Conservation (phyloP, 495 filamentous ascomycete genomes). For the Podospora pseudocomata region DNA sequence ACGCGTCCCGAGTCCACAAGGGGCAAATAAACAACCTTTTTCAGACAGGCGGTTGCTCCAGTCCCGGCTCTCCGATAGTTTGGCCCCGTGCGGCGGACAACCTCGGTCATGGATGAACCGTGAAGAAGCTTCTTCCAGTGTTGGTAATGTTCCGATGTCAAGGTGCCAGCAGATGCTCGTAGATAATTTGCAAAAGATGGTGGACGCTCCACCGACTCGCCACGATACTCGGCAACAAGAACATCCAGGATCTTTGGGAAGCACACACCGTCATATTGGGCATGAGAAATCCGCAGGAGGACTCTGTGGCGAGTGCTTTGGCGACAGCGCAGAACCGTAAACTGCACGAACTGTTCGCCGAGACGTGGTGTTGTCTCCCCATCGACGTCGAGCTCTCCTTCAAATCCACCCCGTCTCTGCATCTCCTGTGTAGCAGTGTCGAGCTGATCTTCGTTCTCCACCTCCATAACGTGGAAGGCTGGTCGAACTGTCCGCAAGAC, state of each 20-base stretch:
- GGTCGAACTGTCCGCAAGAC: conserved; percentile 53
- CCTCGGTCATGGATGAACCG: conserved; percentile 45
- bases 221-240: conserved; percentile 52
- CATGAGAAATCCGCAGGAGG: conserved; percentile 61
- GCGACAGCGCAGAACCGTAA: conserved; percentile 48
- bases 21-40: conserved; percentile 19
- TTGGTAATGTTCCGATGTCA: conserved; percentile 34
- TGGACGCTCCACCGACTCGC: conserved; percentile 40
- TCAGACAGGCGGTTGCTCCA: conserved; percentile 7
- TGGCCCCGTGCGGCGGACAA: conserved; percentile 20
- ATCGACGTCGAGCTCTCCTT: conserved; percentile 15
- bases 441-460: conserved; percentile 46
- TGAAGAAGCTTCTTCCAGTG: conserved; percentile 53
- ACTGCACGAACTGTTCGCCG: conserved; percentile 55
- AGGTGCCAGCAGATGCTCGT: conserved; percentile 44
- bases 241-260: conserved; percentile 54
- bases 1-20: conserved; percentile 33
- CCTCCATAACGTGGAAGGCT: conserved; percentile 48
- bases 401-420: neutral
- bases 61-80: conserved; percentile 2
- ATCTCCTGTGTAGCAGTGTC: conserved; percentile 20
- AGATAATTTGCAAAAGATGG: conserved; percentile 55
- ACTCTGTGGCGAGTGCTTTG: conserved; percentile 49
- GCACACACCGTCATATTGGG: conserved; percentile 65
- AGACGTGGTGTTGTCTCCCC: conserved; percentile 42